Evolutionary conservation across 163 green algal species (phyloP).

Genomic region (Trebouxia gelatinosa): DNA sequence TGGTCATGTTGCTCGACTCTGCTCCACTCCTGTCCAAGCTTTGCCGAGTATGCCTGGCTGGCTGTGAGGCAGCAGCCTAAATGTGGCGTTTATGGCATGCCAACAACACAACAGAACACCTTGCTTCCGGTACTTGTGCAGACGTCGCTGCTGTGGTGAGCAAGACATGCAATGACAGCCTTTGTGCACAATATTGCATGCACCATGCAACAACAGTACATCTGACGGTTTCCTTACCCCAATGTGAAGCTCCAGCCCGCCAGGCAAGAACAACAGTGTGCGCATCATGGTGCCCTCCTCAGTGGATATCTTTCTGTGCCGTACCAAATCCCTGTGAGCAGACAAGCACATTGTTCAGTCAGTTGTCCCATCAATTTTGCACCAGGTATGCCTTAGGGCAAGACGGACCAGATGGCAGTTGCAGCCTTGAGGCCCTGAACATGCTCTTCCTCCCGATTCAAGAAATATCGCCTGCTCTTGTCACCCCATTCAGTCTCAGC

Average conservation of each 20-base stretch:
- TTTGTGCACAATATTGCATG: background rate
- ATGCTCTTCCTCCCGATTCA: constrained; percentile 79
- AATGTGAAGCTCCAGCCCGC: too few species aligned
- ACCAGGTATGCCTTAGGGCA: background rate
- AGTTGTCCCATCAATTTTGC: background rate
- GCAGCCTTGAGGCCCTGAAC: constrained; percentile 62
- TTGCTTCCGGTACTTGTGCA: too few species aligned
- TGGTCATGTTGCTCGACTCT: too few species aligned
- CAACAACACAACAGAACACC: too few species aligned
- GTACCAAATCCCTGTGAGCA: constrained; percentile 68
- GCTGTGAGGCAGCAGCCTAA: too few species aligned
- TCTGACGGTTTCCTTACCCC: constrained; percentile 41
- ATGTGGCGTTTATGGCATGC: too few species aligned
- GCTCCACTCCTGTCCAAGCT: too few species aligned
- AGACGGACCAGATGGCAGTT: constrained; percentile 74
- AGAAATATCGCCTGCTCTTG: constrained; percentile 78
- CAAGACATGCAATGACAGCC: background rate
- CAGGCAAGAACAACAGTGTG: constrained; percentile 72
- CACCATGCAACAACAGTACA: background rate
- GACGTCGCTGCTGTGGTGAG: background rate
- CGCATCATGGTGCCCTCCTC: constrained; percentile 78
- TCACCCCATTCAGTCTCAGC: constrained; percentile 62
- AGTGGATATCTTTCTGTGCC: constrained; percentile 59
- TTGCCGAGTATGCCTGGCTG: too few species aligned
- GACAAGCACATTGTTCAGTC: background rate